These are phyloP conservation scores for Stenocarpella maydis DNA, from an alignment of 2,329 filamentous ascomycete genomes.

Conservation along the genomic window DNA sequence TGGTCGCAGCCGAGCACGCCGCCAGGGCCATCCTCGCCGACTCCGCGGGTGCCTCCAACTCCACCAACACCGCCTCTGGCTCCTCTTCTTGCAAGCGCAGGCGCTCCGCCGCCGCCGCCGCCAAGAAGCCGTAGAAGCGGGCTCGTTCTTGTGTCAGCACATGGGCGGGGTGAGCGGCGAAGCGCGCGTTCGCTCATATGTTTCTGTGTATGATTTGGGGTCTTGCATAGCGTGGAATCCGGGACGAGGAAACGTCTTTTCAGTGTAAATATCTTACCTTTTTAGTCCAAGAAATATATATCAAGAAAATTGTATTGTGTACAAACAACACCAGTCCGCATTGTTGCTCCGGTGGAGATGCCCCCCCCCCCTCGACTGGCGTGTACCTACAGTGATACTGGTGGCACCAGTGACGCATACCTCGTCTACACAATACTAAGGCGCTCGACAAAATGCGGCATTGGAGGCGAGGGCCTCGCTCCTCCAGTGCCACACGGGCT, in stretches of 20 bases:
- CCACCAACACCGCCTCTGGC: constrained; percentile 12
- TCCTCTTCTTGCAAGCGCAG: constrained; percentile 31
- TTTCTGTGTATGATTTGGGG: constrained; percentile 14
- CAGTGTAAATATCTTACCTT: constrained; percentile 31
- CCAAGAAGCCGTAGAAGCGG: constrained; percentile 24
- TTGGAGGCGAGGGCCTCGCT: too few species aligned
- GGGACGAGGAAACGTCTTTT: constrained; percentile 30
- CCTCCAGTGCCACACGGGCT: background rate
- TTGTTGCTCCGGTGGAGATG: background rate
- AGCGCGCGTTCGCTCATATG: background rate
- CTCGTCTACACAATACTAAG: background rate
- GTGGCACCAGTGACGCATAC: background rate
- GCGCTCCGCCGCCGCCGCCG: constrained; percentile 21
- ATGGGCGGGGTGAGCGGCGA: background rate
- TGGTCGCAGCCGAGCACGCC: constrained; percentile 50
- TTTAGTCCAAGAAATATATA: constrained; percentile 27
- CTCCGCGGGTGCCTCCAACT: constrained; percentile 28
- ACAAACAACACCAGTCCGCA: background rate
- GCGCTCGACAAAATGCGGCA: background rate
- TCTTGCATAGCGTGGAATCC: constrained; percentile 28
- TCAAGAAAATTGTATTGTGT: constrained; percentile 20
- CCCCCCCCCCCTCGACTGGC: background rate
- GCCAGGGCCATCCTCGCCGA: constrained; percentile 38
- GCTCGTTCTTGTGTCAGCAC: too few species aligned
- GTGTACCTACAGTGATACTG: background rate